Evolutionary conservation across 139 green algal genomes (phyloP).

Genomic region (Asterochloris sp.): DNA sequence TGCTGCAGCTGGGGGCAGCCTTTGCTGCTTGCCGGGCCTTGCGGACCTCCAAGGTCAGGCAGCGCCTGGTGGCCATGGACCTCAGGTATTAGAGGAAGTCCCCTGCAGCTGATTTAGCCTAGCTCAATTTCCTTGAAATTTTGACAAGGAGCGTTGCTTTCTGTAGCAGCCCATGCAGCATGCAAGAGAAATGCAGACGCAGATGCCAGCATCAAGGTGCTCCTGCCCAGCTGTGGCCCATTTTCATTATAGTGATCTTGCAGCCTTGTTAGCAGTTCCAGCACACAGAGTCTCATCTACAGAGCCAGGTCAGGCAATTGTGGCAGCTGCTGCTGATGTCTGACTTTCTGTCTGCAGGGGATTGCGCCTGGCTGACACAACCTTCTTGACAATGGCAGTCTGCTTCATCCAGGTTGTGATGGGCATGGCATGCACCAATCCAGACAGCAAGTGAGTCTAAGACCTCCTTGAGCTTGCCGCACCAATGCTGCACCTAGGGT

Average conservation of each 20-base stretch:
- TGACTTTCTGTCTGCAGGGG: constrained; percentile 15
- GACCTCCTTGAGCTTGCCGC: no score
- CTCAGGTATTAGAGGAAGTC: constrained; percentile 10
- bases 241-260: background rate
- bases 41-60: constrained; percentile 19
- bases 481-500: no score
- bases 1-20: constrained; percentile 34
- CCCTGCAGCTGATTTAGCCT: background rate
- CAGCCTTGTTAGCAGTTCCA: background rate
- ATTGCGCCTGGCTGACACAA: constrained; percentile 37
- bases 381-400: constrained; percentile 35
- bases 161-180: background rate
- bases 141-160: background rate
- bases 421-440: constrained; percentile 7
- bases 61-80: constrained; percentile 40
- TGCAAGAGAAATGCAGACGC: background rate
- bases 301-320: background rate
- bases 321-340: background rate
- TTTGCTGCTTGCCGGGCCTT: constrained; percentile 34
- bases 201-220: background rate
- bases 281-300: background rate
- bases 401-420: constrained; percentile 24
- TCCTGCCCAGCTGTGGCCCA: background rate
- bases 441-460: background rate
- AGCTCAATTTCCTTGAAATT: background rate